phyloP scores from a whole-genome alignment of 768 basidiomycete genomes.

The Lenzites betulinus region DNA sequence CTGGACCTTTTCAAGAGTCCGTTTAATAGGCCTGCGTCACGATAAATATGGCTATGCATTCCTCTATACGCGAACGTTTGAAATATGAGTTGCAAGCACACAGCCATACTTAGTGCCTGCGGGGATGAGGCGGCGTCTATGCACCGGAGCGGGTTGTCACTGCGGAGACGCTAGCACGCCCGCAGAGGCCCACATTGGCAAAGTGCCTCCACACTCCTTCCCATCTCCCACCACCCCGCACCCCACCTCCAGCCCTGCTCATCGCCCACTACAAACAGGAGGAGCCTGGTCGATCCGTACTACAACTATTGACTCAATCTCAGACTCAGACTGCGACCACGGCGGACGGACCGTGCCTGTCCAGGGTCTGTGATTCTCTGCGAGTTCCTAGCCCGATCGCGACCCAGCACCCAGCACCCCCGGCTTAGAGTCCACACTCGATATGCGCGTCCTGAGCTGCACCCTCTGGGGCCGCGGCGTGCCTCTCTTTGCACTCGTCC shows the following conservation, averaged over 20 bases:
- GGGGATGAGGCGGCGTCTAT: too few species aligned
- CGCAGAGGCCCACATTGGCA: conserved; percentile 10
- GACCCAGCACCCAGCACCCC: conserved; percentile 7
- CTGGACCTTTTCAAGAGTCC: too few species aligned
- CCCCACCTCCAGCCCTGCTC: background rate
- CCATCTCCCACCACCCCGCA: background rate
- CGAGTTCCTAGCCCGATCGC: conserved; percentile 3
- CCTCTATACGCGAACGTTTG: too few species aligned
- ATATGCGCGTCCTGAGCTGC: background rate
- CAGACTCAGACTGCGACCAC: background rate
- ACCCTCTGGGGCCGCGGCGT: too few species aligned
- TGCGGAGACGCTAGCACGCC: conserved; percentile 7
- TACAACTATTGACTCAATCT: background rate
- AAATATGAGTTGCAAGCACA: too few species aligned
- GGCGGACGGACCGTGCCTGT: background rate
- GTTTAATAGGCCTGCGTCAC: too few species aligned
- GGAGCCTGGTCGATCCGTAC: background rate
- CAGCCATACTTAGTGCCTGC: too few species aligned
- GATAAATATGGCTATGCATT: too few species aligned
- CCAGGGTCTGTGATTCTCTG: conserved; percentile 3
- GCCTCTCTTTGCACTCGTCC: background rate
- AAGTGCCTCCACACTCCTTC: conserved; percentile 1
- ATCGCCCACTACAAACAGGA: background rate
- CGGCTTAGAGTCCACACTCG: background rate
- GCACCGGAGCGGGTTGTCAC: conserved; percentile 9